These are phyloP conservation scores for Laburnicola sp. DNA, from an alignment of 2,329 filamentous ascomycete genomes.

Conservation along the genomic window DNA sequence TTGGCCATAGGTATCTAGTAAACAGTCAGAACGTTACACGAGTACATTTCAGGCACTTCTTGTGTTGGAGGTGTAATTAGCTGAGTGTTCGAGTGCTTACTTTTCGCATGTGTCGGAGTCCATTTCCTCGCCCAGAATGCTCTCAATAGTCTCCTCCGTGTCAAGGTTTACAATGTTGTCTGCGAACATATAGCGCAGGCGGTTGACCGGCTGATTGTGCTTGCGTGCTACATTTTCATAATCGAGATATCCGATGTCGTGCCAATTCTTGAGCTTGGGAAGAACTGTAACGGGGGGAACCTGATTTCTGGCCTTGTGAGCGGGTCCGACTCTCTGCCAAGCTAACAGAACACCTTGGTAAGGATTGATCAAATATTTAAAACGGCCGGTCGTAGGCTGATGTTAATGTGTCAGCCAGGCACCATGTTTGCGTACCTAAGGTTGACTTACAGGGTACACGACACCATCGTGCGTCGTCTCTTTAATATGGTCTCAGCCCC, in stretches of 20 bases:
- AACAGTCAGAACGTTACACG: background rate
- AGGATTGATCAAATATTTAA: conserved; percentile 2
- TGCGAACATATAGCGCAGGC: background rate
- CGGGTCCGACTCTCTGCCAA: conserved; percentile 1
- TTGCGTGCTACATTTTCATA: background rate
- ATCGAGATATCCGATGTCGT: conserved; percentile 10
- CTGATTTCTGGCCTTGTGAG: background rate
- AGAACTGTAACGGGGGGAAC: background rate
- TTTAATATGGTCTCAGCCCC: background rate
- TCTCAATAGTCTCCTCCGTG: background rate
- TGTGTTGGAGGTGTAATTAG: no score
- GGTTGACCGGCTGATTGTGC: background rate
- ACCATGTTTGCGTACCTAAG: no score
- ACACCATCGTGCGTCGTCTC: background rate
- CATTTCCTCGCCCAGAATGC: background rate
- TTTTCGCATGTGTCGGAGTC: background rate
- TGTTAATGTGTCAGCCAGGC: background rate
- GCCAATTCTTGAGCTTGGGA: conserved; percentile 9
- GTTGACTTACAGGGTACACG: background rate
- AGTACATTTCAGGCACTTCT: no score
- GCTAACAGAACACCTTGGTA: conserved; percentile 7
- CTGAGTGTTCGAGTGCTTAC: background rate
- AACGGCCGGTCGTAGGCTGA: conserved; percentile 1
- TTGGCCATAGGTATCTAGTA: background rate
- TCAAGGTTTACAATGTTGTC: background rate